Conservation (phyloP, 345 rosid genomes). For the Bruguiera parviflora region DNA sequence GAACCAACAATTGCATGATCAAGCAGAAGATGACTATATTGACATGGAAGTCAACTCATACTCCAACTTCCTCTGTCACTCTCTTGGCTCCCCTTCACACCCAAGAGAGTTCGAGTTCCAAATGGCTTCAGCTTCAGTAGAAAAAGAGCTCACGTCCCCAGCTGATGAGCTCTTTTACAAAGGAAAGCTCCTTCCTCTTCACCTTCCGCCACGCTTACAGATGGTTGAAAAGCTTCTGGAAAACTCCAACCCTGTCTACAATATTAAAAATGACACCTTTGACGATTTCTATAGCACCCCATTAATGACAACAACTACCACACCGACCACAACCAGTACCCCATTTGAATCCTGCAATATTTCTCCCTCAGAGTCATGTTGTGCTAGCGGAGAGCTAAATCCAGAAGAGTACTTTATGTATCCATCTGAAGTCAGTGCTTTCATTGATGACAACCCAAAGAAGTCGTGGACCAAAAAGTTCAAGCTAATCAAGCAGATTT, state of each 20-base stretch:
- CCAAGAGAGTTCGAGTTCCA: slow-evolving; percentile 87
- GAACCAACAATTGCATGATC: slow-evolving; percentile 39
- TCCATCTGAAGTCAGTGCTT: slow-evolving; percentile 25
- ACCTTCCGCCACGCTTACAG: slow-evolving; percentile 75
- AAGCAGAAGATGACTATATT: slow-evolving; percentile 73
- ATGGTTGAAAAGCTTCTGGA: slow-evolving; percentile 75
- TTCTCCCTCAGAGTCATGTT: slow-evolving; percentile 72
- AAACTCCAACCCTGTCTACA: slow-evolving; percentile 18
- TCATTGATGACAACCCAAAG: slow-evolving; percentile 40
- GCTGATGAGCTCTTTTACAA: slow-evolving; percentile 97
- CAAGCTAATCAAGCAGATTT: slow-evolving; percentile 42
- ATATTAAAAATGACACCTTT: slow-evolving; percentile 26
- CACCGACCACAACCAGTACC: slow-evolving; percentile 59
- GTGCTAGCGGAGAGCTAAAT: slow-evolving; percentile 68
- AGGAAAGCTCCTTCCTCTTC: slow-evolving; percentile 96
- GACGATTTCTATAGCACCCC: slow-evolving; percentile 70
- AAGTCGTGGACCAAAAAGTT: slow-evolving; percentile 66
- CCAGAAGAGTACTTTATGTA: slow-evolving; percentile 49
- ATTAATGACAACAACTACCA: slow-evolving; percentile 38
- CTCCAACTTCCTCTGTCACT: slow-evolving; percentile 38
- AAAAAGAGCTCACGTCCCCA: slow-evolving; percentile 49
- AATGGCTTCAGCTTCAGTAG: slow-evolving; percentile 53
- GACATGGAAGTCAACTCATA: slow-evolving; percentile 79
- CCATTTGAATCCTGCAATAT: slow-evolving; percentile 85
- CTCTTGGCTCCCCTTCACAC: slow-evolving; percentile 40